Evolutionary conservation across 768 basidiomycete genomes (phyloP), one percentile per base, ranked within the genome.

Genomic region (Russula griseocarnosa): DNA sequence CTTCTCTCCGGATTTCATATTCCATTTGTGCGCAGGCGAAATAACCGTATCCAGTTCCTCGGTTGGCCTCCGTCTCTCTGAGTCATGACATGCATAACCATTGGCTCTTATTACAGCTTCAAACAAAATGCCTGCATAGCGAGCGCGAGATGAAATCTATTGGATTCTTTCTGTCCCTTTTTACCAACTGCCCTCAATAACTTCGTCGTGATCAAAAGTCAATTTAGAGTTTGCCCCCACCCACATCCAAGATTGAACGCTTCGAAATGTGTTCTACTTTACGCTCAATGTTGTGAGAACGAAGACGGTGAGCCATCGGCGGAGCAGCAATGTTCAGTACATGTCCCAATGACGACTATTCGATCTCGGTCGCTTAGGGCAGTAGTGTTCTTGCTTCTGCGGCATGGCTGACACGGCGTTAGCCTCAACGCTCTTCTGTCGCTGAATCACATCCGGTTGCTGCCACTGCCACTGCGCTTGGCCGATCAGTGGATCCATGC

Each of bases 1-100:
- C 76, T 99, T 65, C 73, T 98, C 49, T 94, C 92, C 20, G 96
- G 90, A 0, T 93, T 95, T 79, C 89, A 94, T 75, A 81, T 98
- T 63, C 96, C 96, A 0, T 98, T 98, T 76, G 73, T 79, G 50
- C 78, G 83, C 74, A 75, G 61, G 57, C 67, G 49, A 65, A 49
- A 22, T 16, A n/a, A 11, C 49, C 26, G 20, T 32, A 2, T 20
- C 24, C 30, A n/a, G 58, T 55, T 28, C 52, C 52, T 60, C 22
- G 20, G 38, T 55, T 49, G 10, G 22, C 32, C 28, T n/a, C 26
- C 2, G 32, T 63, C 28, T n/a, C 20, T 11, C 7, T 20, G 51
- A 47, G 36, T 14, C 42, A n/a, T 58, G 32, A 40, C n/a, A n/a
- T n/a, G n/a, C n/a, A n/a, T n/a, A n/a, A n/a, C 20, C 22, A 3